phyloP scores from a whole-genome alignment of 2,329 filamentous ascomycete genomes.

The Fusarium denticulatum region DNA sequence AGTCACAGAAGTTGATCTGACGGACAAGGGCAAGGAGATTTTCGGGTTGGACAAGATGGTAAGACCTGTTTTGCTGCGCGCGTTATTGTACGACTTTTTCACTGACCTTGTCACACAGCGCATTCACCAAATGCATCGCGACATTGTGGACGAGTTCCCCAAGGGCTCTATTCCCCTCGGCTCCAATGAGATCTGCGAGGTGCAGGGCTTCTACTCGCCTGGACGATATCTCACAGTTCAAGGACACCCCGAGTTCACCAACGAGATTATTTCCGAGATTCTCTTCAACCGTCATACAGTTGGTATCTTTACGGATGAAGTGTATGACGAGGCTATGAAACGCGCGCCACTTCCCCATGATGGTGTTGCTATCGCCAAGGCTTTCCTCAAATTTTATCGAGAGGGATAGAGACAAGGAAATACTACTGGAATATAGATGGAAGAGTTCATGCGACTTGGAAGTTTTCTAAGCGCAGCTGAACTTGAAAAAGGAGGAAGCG shows the following conservation, averaged over 20 bases:
- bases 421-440: background rate
- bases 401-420: constrained; percentile 53
- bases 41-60: constrained; percentile 52
- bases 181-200: constrained; percentile 52
- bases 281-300: constrained; percentile 64
- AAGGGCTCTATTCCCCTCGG: constrained; percentile 53
- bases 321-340: constrained; percentile 74
- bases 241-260: constrained; percentile 59
- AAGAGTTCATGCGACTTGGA: background rate
- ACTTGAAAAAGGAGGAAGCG: constrained; percentile 6
- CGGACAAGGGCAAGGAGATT: constrained; percentile 51
- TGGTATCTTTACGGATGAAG: constrained; percentile 75
- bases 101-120: constrained; percentile 51
- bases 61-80: constrained; percentile 55
- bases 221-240: constrained; percentile 54
- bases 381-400: constrained; percentile 80
- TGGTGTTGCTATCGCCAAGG: constrained; percentile 77
- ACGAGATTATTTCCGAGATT: constrained; percentile 52
- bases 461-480: background rate
- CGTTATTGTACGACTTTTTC: constrained; percentile 66
- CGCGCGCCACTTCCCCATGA: constrained; percentile 77
- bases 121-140: constrained; percentile 60
- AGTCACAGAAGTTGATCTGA: constrained; percentile 53
- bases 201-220: constrained; percentile 56
- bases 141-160: constrained; percentile 55